Evolutionary conservation across 257 asterid genomes (phyloP).

Genomic region (Nicotiana benthamiana): DNA sequence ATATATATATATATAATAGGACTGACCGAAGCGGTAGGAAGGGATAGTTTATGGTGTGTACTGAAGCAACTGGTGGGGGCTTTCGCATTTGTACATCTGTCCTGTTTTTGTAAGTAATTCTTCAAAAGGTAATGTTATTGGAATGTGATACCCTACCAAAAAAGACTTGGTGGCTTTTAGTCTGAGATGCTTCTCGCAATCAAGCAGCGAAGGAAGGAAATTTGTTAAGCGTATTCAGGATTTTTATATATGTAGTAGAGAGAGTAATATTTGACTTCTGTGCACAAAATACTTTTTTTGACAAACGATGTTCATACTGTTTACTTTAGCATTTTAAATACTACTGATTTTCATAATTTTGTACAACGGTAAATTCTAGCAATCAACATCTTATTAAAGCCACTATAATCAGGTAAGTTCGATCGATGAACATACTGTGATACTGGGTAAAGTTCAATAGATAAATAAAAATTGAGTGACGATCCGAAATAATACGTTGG

Average conservation of each 20-base stretch:
- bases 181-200: not conserved
- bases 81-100: not conserved
- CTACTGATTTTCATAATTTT: not conserved
- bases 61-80: slow-evolving; percentile 1
- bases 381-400: not conserved
- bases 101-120: not conserved
- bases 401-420: not conserved
- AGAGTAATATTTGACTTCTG: no score
- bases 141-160: not conserved
- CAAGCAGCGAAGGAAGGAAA: no score
- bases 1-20: no score
- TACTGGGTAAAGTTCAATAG: no score
- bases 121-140: not conserved
- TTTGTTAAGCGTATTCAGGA: no score
- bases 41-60: not conserved
- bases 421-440: no score
- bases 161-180: no score
- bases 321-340: not conserved
- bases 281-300: no score
- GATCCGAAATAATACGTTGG: no score
- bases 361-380: not conserved
- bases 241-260: no score
- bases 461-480: no score
- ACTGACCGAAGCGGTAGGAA: not conserved
- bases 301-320: not conserved